These are phyloP conservation scores for Nyssa sinensis DNA, from an alignment of 148 eudicot genomes.

Conservation along the genomic window DNA sequence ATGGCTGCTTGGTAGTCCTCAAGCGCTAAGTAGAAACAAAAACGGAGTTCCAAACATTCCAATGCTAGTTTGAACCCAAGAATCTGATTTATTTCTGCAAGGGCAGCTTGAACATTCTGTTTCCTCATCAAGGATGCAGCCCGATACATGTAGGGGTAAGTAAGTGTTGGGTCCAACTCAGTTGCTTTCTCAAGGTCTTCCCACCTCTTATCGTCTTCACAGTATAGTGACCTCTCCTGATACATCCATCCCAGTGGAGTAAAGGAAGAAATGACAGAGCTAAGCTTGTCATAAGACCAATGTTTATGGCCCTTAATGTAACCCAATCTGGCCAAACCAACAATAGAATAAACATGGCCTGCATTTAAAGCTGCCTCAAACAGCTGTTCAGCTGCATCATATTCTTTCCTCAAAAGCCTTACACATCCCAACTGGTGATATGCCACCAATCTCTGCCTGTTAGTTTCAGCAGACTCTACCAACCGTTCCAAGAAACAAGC, in stretches of 20 bases:
- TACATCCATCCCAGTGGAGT: slow-evolving; percentile 91
- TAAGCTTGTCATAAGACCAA: slow-evolving; percentile 59
- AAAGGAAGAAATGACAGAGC: slow-evolving; percentile 49
- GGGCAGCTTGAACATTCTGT: slow-evolving; percentile 59
- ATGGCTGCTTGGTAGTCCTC: slow-evolving; percentile 80
- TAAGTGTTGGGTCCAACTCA: slow-evolving; percentile 84
- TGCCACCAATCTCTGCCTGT: slow-evolving; percentile 65
- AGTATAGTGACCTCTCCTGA: slow-evolving; percentile 81
- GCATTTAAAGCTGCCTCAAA: slow-evolving; percentile 64
- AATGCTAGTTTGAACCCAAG: slow-evolving; percentile 86
- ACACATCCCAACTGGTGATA: slow-evolving; percentile 84
- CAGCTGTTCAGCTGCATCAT: slow-evolving; percentile 55
- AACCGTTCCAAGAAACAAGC: slow-evolving; percentile 61
- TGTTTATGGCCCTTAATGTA: slow-evolving; percentile 57
- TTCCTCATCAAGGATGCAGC: slow-evolving; percentile 71
- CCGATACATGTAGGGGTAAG: slow-evolving; percentile 90
- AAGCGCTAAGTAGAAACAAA: slow-evolving; percentile 70
- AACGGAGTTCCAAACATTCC: slow-evolving; percentile 90
- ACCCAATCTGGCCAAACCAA: slow-evolving; percentile 71
- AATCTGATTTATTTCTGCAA: slow-evolving; percentile 75
- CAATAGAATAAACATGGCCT: slow-evolving; percentile 78
- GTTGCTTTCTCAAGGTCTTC: slow-evolving; percentile 80
- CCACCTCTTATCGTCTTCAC: slow-evolving; percentile 60
- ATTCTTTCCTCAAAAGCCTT: slow-evolving; percentile 77
- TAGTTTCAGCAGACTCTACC: slow-evolving; percentile 59